Base-by-base conservation (phyloP, 1,284 basidiomycete genomes). In the Meira nashicola region DNA sequence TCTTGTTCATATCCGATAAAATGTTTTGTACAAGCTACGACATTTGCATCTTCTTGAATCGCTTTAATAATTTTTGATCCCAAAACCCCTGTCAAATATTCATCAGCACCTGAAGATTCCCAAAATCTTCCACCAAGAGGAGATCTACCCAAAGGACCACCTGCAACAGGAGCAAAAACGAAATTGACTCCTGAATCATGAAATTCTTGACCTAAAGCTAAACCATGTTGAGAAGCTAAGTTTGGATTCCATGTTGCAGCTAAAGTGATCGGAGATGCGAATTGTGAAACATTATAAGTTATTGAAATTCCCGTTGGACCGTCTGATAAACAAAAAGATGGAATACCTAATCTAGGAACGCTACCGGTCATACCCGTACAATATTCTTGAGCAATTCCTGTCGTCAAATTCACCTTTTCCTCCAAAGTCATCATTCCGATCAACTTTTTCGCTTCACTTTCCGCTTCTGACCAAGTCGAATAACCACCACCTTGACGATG, bases 161-260 rank as follows among this genome's bases (percentile, higher is more conserved):
- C 67, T 5, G 66, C 67, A 25, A 67, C 67, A 23, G 74, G 74
- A 9, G 85, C 86, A 10, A 89, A 80, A 7, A 83, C 83, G 59
- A 88, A 82, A 70, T 93, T 84, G 58, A 87, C 86, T 44, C 91
- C 91, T 74, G 92, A 90, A 39, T 83, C 86, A 62, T 83, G 83
- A 79, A 87, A 86, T 79, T 94, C 90, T 49, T 82, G 73, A 37
- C 89, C 90, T 84, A 92, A 86, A 55, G 84, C 86, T 9, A 83
- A 69, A n/a, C 88, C 90, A 37, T 90, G 85, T n/a, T 82, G 77
- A 60, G 87, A 86, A 47, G 91, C 86, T 39, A 92, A 80, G 11
- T 84, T 83, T 51, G 86, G 84, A 74, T 87, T 87, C 78, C 80
- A 84, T 1, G 88, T 88, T 12, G 87, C 82, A 4, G 86, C 88